Conservation (phyloP, 2,329 filamentous ascomycete genomes). For the Atkinsonella hypoxylon region DNA sequence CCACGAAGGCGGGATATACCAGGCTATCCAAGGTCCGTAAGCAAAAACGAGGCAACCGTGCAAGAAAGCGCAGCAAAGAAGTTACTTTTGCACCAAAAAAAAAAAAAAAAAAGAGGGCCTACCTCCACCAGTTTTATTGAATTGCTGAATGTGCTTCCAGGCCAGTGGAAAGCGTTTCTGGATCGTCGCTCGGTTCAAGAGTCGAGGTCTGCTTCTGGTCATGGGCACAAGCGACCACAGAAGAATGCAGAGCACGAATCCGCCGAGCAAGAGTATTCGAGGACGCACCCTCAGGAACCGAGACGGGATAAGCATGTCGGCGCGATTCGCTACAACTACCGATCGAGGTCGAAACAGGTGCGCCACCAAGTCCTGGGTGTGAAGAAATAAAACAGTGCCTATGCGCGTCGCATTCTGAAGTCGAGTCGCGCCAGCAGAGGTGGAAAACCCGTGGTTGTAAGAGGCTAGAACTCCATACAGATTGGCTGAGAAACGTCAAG, state of each 20-base stretch:
- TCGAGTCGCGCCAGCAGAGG: background rate
- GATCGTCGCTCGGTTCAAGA: background rate
- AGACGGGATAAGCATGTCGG: constrained; percentile 6
- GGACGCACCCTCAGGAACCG: constrained; percentile 4
- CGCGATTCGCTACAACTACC: background rate
- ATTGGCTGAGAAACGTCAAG: no score
- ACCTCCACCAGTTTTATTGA: constrained; percentile 11
- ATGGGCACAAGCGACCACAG: constrained; percentile 4
- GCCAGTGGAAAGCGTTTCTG: constrained; percentile 8
- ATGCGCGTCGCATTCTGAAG: constrained; percentile 1
- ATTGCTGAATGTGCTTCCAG: constrained; percentile 12
- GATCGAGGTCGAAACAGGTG: no score
- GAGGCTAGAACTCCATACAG: no score
- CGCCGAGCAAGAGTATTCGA: background rate
- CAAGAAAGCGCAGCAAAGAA: no score
- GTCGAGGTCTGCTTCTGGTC: background rate
- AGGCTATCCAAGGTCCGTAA: constrained; percentile 12
- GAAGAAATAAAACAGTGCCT: background rate
- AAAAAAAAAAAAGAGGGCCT: constrained; percentile 1
- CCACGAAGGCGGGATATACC: constrained; percentile 14
- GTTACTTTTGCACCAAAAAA: no score
- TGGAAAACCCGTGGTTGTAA: no score
- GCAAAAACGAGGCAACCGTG: no score
- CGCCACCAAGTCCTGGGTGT: background rate
- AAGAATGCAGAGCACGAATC: constrained; percentile 5